phyloP scores from a whole-genome alignment of 1,284 basidiomycete species.

The Somion occarium region DNA sequence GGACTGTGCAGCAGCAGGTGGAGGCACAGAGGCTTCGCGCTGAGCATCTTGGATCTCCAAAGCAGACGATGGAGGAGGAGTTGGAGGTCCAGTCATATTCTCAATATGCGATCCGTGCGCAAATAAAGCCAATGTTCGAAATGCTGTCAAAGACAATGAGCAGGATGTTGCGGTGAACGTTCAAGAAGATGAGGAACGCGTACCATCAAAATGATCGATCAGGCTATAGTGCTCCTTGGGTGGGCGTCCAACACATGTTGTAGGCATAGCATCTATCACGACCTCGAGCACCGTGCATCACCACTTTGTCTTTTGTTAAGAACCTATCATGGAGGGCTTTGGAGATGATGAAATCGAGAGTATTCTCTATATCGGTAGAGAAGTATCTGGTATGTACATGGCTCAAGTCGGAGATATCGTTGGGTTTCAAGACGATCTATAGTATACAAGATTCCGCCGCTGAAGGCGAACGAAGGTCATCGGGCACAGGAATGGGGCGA shows the following conservation, averaged over 20 bases:
- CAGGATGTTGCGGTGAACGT: neutral
- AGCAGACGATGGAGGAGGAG: conserved; percentile 51
- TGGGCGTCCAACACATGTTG: neutral
- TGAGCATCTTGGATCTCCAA: conserved; percentile 47
- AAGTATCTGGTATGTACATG: conserved; percentile 64
- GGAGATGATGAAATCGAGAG: conserved; percentile 75
- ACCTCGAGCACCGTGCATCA: neutral
- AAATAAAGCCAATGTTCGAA: no score
- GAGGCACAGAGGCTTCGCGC: conserved; percentile 17
- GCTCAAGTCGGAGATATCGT: neutral
- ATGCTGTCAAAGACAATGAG: no score
- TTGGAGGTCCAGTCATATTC: conserved; percentile 46
- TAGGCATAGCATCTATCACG: neutral
- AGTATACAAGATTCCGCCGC: conserved; percentile 82
- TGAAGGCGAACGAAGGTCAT: conserved; percentile 82
- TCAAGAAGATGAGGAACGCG: neutral
- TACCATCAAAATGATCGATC: neutral
- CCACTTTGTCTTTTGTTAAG: neutral
- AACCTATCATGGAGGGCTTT: conserved; percentile 43
- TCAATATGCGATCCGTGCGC: conserved; percentile 1
- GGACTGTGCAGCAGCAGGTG: conserved; percentile 21
- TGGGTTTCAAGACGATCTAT: conserved; percentile 15
- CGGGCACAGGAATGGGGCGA: conserved; percentile 86
- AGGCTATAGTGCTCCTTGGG: neutral
- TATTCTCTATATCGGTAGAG: conserved; percentile 80